A percentile compares a stretch with the other conserved stretches of the same genome.
Evolutionary conservation across 75 land plant genomes (phyloP).

Genomic region (Gnetum montanum): DNA sequence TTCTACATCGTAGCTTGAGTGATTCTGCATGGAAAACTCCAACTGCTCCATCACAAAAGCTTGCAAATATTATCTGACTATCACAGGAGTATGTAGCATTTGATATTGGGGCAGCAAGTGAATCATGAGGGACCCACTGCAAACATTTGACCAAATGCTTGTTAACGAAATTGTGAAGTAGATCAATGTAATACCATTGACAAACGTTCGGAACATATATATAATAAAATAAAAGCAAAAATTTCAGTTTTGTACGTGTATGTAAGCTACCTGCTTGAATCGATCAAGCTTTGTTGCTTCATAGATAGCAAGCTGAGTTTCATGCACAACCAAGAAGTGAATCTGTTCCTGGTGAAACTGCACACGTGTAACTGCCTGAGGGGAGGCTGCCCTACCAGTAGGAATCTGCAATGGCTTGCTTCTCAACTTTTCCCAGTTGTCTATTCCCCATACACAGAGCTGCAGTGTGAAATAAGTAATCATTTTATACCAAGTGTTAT

Average conservation of each 20-base stretch:
- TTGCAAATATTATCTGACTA: constrained; percentile 37
- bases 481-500: background rate
- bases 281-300: constrained; percentile 36
- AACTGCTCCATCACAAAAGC: constrained; percentile 30
- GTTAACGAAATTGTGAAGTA: background rate
- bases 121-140: constrained; percentile 33
- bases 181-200: background rate
- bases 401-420: constrained; percentile 22
- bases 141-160: background rate
- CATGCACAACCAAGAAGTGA: constrained; percentile 43
- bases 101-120: constrained; percentile 24
- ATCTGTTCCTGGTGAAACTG: constrained; percentile 53
- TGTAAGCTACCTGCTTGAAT: constrained; percentile 37
- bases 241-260: too few relatives aligned
- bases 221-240: background rate
- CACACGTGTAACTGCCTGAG: constrained; percentile 25
- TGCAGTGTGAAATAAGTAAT: constrained; percentile 8
- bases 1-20: constrained; percentile 38
- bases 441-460: constrained; percentile 48
- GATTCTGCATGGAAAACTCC: constrained; percentile 41
- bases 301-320: constrained; percentile 49
- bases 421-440: constrained; percentile 38
- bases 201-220: too few relatives aligned
- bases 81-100: constrained; percentile 50
- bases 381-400: constrained; percentile 12